Evolutionary conservation across 164 flowering plant species (phyloP).

Genomic region (Tinospora cordifolia): DNA sequence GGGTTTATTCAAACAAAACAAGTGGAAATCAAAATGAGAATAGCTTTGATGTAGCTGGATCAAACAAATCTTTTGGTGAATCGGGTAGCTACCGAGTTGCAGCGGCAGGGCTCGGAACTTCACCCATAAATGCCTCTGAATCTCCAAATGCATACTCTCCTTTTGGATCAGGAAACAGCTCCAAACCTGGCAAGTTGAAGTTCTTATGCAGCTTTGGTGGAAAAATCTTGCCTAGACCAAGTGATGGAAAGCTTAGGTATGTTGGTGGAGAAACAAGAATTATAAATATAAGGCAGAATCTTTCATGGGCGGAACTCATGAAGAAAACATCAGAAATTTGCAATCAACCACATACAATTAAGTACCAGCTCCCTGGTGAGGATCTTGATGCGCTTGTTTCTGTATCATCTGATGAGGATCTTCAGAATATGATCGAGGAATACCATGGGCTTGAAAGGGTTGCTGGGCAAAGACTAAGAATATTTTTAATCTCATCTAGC

Average conservation of each 20-base stretch:
- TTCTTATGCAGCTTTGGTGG: constrained; percentile 92
- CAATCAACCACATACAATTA: constrained; percentile 54
- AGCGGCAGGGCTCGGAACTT: constrained; percentile 12
- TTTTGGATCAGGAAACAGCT: constrained; percentile 24
- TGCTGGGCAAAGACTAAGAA: constrained; percentile 50
- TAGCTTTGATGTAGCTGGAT: constrained; percentile 18
- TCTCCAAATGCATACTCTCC: constrained; percentile 26
- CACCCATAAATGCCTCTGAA: constrained; percentile 21
- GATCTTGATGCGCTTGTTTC: constrained; percentile 89
- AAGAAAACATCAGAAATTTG: constrained; percentile 51
- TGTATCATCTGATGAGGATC: constrained; percentile 79
- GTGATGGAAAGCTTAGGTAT: constrained; percentile 76
- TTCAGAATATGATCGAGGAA: constrained; percentile 77
- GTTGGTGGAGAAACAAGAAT: constrained; percentile 87
- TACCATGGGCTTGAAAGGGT: constrained; percentile 47
- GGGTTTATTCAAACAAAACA: constrained; percentile 19
- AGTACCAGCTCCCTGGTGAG: constrained; percentile 89
- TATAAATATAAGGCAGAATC: constrained; percentile 43
- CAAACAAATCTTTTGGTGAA: constrained; percentile 20
- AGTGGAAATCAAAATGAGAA: constrained; percentile 24
- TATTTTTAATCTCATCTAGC: constrained; percentile 48
- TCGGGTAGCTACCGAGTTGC: constrained; percentile 17
- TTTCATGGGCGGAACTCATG: constrained; percentile 44
- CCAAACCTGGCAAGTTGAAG: constrained; percentile 48
- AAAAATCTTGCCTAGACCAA: constrained; percentile 68